Conservation (phyloP, 2,329 filamentous ascomycete species). For the Colletotrichum trifolii region DNA sequence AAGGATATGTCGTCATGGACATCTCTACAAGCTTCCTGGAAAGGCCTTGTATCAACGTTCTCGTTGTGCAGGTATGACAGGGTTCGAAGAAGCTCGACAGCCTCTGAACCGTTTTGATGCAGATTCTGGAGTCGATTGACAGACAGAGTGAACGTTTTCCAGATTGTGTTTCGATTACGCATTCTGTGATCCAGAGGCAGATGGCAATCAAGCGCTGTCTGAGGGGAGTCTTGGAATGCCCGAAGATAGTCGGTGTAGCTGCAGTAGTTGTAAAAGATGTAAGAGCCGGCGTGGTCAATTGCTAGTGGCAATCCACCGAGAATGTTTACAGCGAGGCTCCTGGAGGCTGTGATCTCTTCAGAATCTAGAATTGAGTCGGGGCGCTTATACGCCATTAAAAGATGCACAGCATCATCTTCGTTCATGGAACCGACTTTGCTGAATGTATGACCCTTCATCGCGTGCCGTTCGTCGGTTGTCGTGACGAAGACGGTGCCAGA, state of each 20-base stretch:
- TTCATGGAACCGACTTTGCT: background rate
- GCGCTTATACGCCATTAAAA: background rate
- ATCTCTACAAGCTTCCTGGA: background rate
- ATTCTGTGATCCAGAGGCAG: background rate
- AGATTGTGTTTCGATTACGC: background rate
- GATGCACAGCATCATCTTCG: background rate
- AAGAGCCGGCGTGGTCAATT: background rate
- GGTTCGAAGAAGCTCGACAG: slow-evolving; percentile 5
- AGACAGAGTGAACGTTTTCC: background rate
- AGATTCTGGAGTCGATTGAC: background rate
- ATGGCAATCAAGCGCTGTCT: background rate
- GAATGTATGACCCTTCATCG: background rate
- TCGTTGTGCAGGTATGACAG: slow-evolving; percentile 9
- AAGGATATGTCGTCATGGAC: background rate
- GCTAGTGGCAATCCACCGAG: background rate
- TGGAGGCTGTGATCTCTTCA: background rate
- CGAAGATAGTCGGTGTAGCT: background rate
- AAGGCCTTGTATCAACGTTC: background rate
- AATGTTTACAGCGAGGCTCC: background rate
- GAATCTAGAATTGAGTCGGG: background rate
- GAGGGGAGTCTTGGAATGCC: background rate
- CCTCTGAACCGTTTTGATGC: background rate
- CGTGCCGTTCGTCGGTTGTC: background rate
- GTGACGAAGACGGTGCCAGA: background rate
- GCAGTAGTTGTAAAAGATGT: background rate